Conservation (phyloP, 2,329 filamentous ascomycete genomes). For the Epichloe brachyelytri region DNA sequence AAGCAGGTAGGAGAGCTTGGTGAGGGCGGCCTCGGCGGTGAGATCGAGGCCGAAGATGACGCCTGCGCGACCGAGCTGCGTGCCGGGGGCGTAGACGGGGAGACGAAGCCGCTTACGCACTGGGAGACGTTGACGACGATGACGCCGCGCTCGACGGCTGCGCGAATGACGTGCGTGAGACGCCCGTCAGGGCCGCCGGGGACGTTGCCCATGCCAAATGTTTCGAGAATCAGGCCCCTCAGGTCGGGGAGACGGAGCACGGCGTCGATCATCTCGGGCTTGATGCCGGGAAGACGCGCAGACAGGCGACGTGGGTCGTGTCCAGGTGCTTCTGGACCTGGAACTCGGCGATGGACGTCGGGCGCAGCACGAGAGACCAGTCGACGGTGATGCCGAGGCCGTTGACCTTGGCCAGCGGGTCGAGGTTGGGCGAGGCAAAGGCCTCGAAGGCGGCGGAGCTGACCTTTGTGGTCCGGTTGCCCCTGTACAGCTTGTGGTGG, state of each 20-base stretch:
- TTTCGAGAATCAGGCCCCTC: constrained; percentile 74
- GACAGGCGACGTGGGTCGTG: constrained; percentile 77
- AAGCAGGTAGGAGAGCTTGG: constrained; percentile 79
- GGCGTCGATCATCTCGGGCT: constrained; percentile 83
- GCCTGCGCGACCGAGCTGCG: constrained; percentile 66
- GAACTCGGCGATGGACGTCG: constrained; percentile 63
- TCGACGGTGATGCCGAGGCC: constrained; percentile 69
- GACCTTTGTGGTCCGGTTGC: constrained; percentile 79
- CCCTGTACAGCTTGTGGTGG: constrained; percentile 79
- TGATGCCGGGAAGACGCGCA: constrained; percentile 85
- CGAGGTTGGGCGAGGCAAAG: constrained; percentile 78
- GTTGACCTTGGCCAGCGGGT: constrained; percentile 69
- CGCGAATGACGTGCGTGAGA: constrained; percentile 63
- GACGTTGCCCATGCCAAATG: constrained; percentile 86
- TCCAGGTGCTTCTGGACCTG: constrained; percentile 62
- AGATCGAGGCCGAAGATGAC: constrained; percentile 84
- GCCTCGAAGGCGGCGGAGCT: constrained; percentile 77
- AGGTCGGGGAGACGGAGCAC: constrained; percentile 67
- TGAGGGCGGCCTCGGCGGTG: constrained; percentile 81
- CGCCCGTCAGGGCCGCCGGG: constrained; percentile 70
- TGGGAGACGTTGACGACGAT: constrained; percentile 87
- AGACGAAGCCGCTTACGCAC: constrained; percentile 67
- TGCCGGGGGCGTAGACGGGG: constrained; percentile 64
- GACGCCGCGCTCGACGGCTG: constrained; percentile 67
- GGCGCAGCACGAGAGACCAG: constrained; percentile 65